Evolutionary conservation across 2,329 filamentous ascomycete genomes (phyloP), one percentile per base, ranked within the genome.

Genomic region (Alternaria dauci): DNA sequence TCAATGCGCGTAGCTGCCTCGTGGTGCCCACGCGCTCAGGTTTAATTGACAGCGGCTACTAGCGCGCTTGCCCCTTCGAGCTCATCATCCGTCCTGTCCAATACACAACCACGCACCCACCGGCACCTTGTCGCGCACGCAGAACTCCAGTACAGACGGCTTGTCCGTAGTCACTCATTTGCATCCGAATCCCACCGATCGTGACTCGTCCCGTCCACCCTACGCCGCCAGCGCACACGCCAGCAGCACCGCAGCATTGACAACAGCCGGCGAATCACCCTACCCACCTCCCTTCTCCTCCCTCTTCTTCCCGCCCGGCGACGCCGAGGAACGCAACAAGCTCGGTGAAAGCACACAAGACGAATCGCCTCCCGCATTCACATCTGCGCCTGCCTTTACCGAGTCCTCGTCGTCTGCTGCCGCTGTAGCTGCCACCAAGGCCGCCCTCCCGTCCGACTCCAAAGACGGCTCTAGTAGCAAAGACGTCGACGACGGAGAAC

Each of bases 401-500:
- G 79, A 82, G 60, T 81, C 83, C 42, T 83, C 84, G 57, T 82
- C 83, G 34, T 80, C 80, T 25, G 76, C 75, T 54, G 63, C 73
- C 55, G 73, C 75, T 38, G 74, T 86, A 71, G 87, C 88, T 67
- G 92, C 96, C 76, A 94, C 92, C 74, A 96, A 97, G 81, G 89
- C 90, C 72, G 91, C 89, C 52, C 88, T 96, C 74, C 90, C 92
- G n/a, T 85, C 83, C 70, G 93, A 96, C 79, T 90, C 86, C 68
- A 96, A 97, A 81, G 87, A 87, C 73, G 71, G 90, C 71, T 87
- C 89, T 38, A 89, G 89, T 60, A 88, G 88, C 71, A 95, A 95
- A 78, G 87, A 83, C 59, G 75, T 86, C 60, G 87, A 89, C 84
- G 94, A 98, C 81, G 87, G 88, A 81, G 95, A 98, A 83, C 94